Evolutionary conservation across 1,284 basidiomycete genomes (phyloP).

Genomic region (Stereum hirsutum): DNA sequence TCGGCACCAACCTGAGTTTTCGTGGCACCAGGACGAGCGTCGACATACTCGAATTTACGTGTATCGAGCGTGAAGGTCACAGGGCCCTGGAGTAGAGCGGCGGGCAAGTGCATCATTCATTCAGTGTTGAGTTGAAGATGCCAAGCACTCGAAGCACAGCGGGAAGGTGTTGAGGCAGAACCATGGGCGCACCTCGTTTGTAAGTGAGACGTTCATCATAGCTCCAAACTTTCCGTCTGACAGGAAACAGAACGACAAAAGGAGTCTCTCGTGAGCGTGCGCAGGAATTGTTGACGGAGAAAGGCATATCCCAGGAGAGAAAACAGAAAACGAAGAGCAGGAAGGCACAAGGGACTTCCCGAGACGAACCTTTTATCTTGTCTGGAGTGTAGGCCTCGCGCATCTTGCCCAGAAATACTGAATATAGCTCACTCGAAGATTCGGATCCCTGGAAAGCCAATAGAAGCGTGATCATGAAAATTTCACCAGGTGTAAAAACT

Average conservation of each 20-base stretch:
- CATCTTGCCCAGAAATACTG: conserved; percentile 62
- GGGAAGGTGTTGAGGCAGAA: neutral
- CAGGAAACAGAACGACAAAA: no score
- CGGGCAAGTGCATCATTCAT: conserved; percentile 9
- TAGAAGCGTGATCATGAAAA: neutral
- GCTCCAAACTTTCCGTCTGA: conserved; percentile 89
- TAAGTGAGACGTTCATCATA: conserved; percentile 85
- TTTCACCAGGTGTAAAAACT: conserved; percentile 3
- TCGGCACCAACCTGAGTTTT: no score
- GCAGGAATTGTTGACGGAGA: conserved; percentile 6
- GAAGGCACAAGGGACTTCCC: no score
- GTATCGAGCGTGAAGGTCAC: conserved; percentile 79
- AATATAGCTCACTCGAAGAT: conserved; percentile 64
- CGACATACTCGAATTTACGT: conserved; percentile 53
- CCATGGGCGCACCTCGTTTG: conserved; percentile 61
- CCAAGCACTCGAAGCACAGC: conserved; percentile 12
- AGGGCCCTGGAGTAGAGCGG: conserved; percentile 46
- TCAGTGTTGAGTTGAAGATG: conserved; percentile 6
- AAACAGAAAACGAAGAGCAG: no score
- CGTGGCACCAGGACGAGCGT: no score
- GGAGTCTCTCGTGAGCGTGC: no score
- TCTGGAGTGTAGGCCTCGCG: conserved; percentile 55
- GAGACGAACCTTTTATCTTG: conserved; percentile 64
- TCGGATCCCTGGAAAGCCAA: conserved; percentile 44
- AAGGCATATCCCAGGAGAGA: no score